Percentiles rank a stretch among this genome's conserved stretches.
Conservation (phyloP, 352 stramenopile species). For the Blastocystis sp. region DNA sequence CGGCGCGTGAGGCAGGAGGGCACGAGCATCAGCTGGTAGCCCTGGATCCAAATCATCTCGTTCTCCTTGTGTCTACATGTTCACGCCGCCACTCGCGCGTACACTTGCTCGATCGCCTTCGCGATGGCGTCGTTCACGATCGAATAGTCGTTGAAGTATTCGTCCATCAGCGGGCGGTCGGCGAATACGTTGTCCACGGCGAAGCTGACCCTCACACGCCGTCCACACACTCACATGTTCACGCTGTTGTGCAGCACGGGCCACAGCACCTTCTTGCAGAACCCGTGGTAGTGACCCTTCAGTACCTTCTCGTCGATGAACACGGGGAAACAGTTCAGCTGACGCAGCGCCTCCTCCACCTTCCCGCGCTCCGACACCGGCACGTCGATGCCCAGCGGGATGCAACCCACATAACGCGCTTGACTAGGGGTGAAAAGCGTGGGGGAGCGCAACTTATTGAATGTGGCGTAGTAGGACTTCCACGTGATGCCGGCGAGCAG, state of each 20-base stretch:
- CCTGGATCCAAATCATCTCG: slow-evolving; percentile 94
- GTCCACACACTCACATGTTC: slow-evolving; percentile 83
- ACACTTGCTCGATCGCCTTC: slow-evolving; percentile 71
- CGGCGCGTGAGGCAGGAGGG: slow-evolving; percentile 91
- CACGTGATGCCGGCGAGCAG: slow-evolving; percentile 61
- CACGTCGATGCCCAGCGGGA: slow-evolving; percentile 78
- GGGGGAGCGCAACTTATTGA: slow-evolving; percentile 6
- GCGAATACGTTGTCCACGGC: slow-evolving; percentile 55
- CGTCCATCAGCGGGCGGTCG: slow-evolving; percentile 71
- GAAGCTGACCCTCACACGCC: slow-evolving; percentile 74
- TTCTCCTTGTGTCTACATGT: slow-evolving; percentile 80
- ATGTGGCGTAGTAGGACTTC: slow-evolving; percentile 41
- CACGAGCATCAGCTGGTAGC: slow-evolving; percentile 95
- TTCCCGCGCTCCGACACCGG: slow-evolving; percentile 83
- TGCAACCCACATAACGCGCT: slow-evolving; percentile 57
- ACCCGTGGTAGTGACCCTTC: slow-evolving; percentile 85
- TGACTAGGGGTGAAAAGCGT: slow-evolving; percentile 2
- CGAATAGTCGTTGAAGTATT: slow-evolving; percentile 35
- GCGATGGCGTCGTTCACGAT: slow-evolving; percentile 66
- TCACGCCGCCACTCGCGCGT: slow-evolving; percentile 79
- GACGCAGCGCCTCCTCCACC: slow-evolving; percentile 75
- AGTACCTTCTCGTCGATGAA: slow-evolving; percentile 87
- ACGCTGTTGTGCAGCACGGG: slow-evolving; percentile 94
- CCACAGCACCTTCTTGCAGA: slow-evolving; percentile 96
- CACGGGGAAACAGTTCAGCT: slow-evolving; percentile 91